Evolutionary conservation across 495 filamentous ascomycete species (phyloP), one percentile per base, ranked within the genome.

Genomic region (Penicillium diatomitis): DNA sequence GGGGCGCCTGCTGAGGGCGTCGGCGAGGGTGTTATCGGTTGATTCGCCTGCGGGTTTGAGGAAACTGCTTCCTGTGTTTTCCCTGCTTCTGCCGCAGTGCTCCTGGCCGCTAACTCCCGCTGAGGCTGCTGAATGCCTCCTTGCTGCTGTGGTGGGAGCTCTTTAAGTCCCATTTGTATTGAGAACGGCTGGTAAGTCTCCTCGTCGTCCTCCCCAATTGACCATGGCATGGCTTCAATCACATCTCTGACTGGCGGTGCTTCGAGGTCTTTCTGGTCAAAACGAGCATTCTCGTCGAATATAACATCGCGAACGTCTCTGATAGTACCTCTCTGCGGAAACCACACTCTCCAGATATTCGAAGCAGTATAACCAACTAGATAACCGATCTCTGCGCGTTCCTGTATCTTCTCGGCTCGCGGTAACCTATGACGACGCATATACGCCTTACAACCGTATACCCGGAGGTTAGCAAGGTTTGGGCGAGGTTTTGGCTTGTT

Each of bases 381-480:
- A 11, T 8, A 39, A 2, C 38, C 38, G 8, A 39, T 39, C 6
- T 39, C 38, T 12, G n/a, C 38, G n/a, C 38, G 38, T 37, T n/a
- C n/a, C n/a, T n/a, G n/a, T n/a, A n/a, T n/a, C n/a, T n/a, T n/a
- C n/a, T n/a, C n/a, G n/a, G n/a, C n/a, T n/a, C n/a, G n/a, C n/a
- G n/a, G n/a, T n/a, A n/a, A n/a, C n/a, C n/a, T n/a, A n/a, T n/a
- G n/a, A n/a, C n/a, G n/a, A n/a, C n/a, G n/a, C n/a, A n/a, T n/a
- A n/a, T n/a, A 54, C 4, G 43, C 38, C 0, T 33, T 37, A n/a
- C 32, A 39, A 4, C 52, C 44, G 29, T 44, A 54, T 0, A 54
- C 8, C 2, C 47, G 32, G 0, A 54, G n/a, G 32, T 54, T 49
- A 0, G 46, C 11, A 4, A 53, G 51, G 47, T 46, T 54, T 2